Evolutionary conservation across 2,329 filamentous ascomycete species (phyloP), one percentile per base, ranked within the genome.

Genomic region (Pestalotiopsis sp.): DNA sequence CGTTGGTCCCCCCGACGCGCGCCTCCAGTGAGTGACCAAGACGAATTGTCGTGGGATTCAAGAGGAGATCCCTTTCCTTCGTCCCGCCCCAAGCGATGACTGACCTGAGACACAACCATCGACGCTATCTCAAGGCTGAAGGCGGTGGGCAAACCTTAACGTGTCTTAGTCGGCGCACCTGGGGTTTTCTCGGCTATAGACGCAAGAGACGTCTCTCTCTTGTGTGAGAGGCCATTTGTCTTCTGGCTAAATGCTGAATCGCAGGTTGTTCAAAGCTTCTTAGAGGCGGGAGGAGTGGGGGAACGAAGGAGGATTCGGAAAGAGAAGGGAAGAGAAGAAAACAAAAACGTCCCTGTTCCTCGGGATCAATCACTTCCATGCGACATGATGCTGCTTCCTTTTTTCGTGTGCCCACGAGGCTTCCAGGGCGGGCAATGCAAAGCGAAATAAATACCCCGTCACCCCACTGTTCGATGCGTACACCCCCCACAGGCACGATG

Each of bases 101-200:
- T 31, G 25, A 66, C 63, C 63, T 66, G 63, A 66, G 63, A 66
- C 63, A 58, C 20, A 23, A 25, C 49, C 20, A 66, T 66, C 63
- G 63, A 57, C 63, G 63, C 63, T 58, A 66, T 58, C 63, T 57
- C 63, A 58, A 66, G 63, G 63, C 63, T 66, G 61, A 66, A 57
- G 63, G 49, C 45, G 63, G 31, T 49, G 63, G 63, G 27, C 63
- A 38, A 66, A 66, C 63, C 63, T 66, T 66, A 66, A 66, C 49
- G 25, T 9, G 11, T 27, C n/a, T 38, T 66, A 58, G 45, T 38
- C 45, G 41, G 12, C 61, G 31, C 31, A 31, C 31, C 36, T 38
- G 7, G 31, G 59, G 14, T 36, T 39, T 39, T 20, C 13, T 36
- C 36, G 27, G 25, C 20, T 59, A 23, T 25, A 27, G 20, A 23